Conservation (phyloP, 768 basidiomycete genomes). For the Dacryopinax primogenitus region DNA sequence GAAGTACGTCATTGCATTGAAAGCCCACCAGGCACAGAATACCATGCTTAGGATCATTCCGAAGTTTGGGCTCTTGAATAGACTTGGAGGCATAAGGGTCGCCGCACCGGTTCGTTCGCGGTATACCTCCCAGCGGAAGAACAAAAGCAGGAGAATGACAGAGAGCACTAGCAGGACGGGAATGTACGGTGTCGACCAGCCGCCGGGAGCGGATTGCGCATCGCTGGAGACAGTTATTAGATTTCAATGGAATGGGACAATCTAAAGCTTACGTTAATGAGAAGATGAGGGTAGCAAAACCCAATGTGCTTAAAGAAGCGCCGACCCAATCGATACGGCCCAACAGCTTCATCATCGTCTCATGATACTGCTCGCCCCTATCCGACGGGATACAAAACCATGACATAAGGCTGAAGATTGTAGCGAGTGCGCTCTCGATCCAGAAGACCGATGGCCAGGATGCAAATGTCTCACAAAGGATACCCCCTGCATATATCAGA, state of each 20-base stretch:
- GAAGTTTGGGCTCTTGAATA: background rate
- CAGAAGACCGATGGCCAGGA: conserved; percentile 7
- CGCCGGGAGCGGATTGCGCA: background rate
- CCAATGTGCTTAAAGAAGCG: background rate
- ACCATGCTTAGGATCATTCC: conserved; percentile 21
- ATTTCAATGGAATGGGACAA: too few species aligned
- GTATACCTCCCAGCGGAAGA: conserved; percentile 2
- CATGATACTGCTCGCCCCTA: background rate
- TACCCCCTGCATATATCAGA: background rate
- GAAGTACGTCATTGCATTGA: conserved; percentile 28
- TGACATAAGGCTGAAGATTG: background rate
- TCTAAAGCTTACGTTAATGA: background rate
- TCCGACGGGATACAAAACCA: background rate
- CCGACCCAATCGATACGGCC: background rate
- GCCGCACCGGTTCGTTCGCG: background rate
- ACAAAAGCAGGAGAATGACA: background rate
- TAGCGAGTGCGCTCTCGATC: background rate
- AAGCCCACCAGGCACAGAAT: conserved; percentile 27
- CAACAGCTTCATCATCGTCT: background rate
- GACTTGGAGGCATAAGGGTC: background rate
- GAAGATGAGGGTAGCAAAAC: background rate
- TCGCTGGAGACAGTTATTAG: background rate
- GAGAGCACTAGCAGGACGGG: background rate
- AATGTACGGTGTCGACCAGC: background rate
- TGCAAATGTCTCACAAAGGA: background rate